Evolutionary conservation across 257 asterid genomes (phyloP).

Genomic region (Thymus quinquecostatus): DNA sequence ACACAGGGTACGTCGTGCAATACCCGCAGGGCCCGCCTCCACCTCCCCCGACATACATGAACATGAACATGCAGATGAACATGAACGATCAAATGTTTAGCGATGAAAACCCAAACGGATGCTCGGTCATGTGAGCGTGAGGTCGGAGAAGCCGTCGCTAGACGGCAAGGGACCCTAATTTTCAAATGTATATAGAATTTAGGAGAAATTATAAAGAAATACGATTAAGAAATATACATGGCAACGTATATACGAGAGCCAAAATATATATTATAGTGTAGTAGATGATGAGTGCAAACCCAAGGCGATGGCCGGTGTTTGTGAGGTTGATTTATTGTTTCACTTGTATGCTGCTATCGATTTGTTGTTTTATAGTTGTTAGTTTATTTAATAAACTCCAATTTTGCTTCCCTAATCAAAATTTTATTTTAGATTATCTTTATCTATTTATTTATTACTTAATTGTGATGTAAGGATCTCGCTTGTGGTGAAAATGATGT

Average conservation of each 20-base stretch:
- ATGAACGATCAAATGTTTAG: constrained; percentile 63
- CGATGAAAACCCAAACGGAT: constrained; percentile 89
- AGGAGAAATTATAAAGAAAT: constrained; percentile 2
- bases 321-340: constrained; percentile 39
- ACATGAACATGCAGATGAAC: constrained; percentile 31
- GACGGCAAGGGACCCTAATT: not conserved
- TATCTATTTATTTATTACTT: not conserved
- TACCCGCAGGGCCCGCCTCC: constrained; percentile 64
- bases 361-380: constrained; percentile 21
- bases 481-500: constrained; percentile 11
- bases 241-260: constrained; percentile 19
- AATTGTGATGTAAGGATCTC: constrained; percentile 7
- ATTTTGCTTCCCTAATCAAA: constrained; percentile 28
- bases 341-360: constrained; percentile 27
- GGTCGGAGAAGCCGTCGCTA: not conserved
- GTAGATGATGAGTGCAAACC: constrained; percentile 27
- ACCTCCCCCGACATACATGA: constrained; percentile 44
- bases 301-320: constrained; percentile 35
- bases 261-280: constrained; percentile 21
- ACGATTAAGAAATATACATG: not conserved
- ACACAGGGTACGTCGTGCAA: constrained; percentile 49
- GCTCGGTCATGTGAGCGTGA: constrained; percentile 68
- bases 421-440: constrained; percentile 22
- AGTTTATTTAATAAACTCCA: constrained; percentile 26
- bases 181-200: constrained; percentile 44